Percentiles rank a stretch among this genome's conserved stretches.
Conservation (phyloP, 306 rosid genomes). For the Biancaea sappan region DNA sequence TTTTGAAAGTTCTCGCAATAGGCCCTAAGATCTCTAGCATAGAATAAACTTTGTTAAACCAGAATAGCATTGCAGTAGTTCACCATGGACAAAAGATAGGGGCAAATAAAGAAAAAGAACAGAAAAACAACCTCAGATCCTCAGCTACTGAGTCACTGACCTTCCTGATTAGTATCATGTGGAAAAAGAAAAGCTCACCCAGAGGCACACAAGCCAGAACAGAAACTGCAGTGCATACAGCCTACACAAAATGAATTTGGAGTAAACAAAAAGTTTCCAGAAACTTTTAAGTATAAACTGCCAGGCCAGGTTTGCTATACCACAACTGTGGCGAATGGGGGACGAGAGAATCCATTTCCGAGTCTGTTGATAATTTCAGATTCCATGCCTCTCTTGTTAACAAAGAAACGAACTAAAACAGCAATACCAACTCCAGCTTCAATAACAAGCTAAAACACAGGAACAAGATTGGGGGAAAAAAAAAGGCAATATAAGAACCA, state of each 20-base stretch:
- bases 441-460: constrained; percentile 70
- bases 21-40: constrained; percentile 30
- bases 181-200: constrained; percentile 97
- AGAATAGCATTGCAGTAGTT: constrained; percentile 15
- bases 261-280: constrained; percentile 38
- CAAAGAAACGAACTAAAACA: constrained; percentile 91
- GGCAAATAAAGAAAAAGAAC: constrained; percentile 30
- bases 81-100: constrained; percentile 20
- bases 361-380: constrained; percentile 86
- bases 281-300: constrained; percentile 8
- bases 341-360: constrained; percentile 96
- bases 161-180: constrained; percentile 94
- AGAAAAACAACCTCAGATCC: constrained; percentile 48
- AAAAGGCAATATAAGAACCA: constrained; percentile 26
- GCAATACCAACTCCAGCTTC: constrained; percentile 96
- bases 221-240: constrained; percentile 85
- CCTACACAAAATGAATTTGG: constrained; percentile 56
- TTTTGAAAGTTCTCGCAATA: constrained; percentile 9
- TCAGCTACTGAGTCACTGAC: constrained; percentile 67
- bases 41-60: constrained; percentile 20
- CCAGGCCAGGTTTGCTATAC: constrained; percentile 44
- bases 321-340: constrained; percentile 96
- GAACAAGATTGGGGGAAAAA: constrained; percentile 9
- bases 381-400: constrained; percentile 84
- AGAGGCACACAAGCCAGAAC: constrained; percentile 90